Base-by-base conservation (phyloP, 495 filamentous ascomycete genomes). In the Tirmania nivea region DNA sequence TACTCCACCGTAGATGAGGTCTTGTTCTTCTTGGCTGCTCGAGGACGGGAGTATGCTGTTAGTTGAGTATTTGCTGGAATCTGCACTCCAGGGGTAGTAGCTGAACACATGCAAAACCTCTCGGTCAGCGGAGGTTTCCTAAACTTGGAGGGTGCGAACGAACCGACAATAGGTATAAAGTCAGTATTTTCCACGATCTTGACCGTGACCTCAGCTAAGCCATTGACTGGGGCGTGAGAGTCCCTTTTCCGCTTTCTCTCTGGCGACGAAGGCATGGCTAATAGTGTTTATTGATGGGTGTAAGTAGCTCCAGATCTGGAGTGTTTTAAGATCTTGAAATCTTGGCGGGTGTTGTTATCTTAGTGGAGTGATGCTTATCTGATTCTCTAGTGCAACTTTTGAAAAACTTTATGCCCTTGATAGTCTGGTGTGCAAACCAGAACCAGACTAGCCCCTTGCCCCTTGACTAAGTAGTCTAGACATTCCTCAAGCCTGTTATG, bases 1-100 rank as follows among this genome's bases (percentile, higher is more conserved):
- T 94, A 71, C 59, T 88, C 81, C 20, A 60, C 70, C 59, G 60
- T 62, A 65, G 56, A 64, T 58, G 62, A 73, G 66, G 54, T 51
- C 16, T 57, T 63, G 16, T 60, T 59, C 20, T 47, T 45, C 16
- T 35, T 19, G 34, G 58, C 17, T 7, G 55, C 42, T 19, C 17
- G 16, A 14, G 51, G 16, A 12, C 52, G 42, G 47, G 53, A 45
- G 35, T 64, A 64, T 39, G 62, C 58, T 5, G 47, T 53, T 35
- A 64, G 53, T 8, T 51, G 37, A 8, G 57, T 51, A 34, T 51
- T n/a, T 10, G 34, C 42, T 8, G 62, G 62, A 50, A 64, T 54
- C 8, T 56, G 50, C 21, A 64, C 35, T 16, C 62, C 62, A 35
- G 55, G 62, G 35, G 61, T 52, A 36, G 61, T 59, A 36, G 58